Base-by-base conservation (phyloP, 176 grass and related monocot genomes). In the Metroxylon sagu region DNA sequence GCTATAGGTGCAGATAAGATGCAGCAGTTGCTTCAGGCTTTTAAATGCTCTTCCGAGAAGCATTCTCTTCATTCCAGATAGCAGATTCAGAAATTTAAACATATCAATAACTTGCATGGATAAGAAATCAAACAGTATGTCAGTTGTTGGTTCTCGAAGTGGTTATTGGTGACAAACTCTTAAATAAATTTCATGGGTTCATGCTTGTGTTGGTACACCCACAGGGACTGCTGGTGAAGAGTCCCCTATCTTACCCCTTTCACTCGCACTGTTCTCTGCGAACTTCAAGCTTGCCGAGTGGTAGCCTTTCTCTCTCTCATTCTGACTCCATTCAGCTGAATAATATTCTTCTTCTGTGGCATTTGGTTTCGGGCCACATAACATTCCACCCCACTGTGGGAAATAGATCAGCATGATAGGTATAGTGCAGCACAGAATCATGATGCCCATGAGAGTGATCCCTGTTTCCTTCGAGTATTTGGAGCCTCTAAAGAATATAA, bases 371-470 rank as follows among this genome's bases (percentile, higher is more conserved):
- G 91, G 83, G 6, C 74, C 74, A 0, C 3, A 2, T 16, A 90
- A 74, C 19, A 87, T 80, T 43, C 86, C 86, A 1, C 86, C 91
- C 91, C 91, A 95, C 60, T 84, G 80, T 17, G 91, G 91, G 83
- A 95, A 95, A 71, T 79, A 57, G 60, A 95, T 85, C 58, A 90
- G 61, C 16, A 25, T 18, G 72, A 90, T 21, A 5, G 80, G 86
- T 28, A 90, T 80, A 50, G 86, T 85, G 77, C 91, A 96, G 1
- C 69, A 73, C 64, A 96, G 76, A 60, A 90, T 96, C 91, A 96
- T 96, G 60, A 90, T 23, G 35, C 91, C 91, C 86, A 96, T 96
- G 83, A 84, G 86, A 52, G 62, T 77, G 72, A 96, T 90, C 65
- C 91, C 91, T 4, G 75, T 86, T 74, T 96, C 77, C 43, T 87